Evolutionary conservation across 2,329 filamentous ascomycete species (phyloP).

Genomic region (Aspergillus novoparasiticus): DNA sequence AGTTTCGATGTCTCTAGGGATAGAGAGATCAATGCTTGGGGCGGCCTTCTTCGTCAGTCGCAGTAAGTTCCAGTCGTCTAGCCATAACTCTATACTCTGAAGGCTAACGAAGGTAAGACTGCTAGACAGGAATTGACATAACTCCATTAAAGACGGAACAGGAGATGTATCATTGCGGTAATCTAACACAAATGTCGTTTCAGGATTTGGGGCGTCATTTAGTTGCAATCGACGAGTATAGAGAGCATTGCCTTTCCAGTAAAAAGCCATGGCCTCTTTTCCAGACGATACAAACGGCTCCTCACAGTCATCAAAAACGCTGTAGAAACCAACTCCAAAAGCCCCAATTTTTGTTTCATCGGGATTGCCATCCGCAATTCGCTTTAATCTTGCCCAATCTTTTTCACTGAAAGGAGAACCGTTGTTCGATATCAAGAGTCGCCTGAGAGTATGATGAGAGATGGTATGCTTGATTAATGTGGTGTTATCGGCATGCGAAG

Average conservation of each 20-base stretch:
- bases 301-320: conserved; percentile 96
- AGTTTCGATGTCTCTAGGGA: conserved; percentile 79
- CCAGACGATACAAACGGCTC: conserved; percentile 96
- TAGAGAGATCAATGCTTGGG: conserved; percentile 68
- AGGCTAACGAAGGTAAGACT: conserved; percentile 95
- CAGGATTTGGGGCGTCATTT: conserved; percentile 63
- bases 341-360: conserved; percentile 99
- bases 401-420: conserved; percentile 84
- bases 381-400: conserved; percentile 90
- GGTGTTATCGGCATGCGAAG: conserved; percentile 66
- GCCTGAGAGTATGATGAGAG: conserved; percentile 79
- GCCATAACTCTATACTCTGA: conserved; percentile 82
- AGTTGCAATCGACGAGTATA: conserved; percentile 86
- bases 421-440: conserved; percentile 90
- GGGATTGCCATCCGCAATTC: conserved; percentile 98
- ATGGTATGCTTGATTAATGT: conserved; percentile 80
- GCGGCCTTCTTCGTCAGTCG: conserved; percentile 82
- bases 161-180: conserved; percentile 88
- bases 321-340: conserved; percentile 98
- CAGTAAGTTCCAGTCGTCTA: conserved; percentile 84
- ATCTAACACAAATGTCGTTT: conserved; percentile 93
- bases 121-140: conserved; percentile 90
- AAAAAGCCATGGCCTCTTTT: conserved; percentile 93
- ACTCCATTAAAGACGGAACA: conserved; percentile 79
- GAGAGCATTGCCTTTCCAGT: conserved; percentile 98